Conservation (phyloP, 2,329 filamentous ascomycete species). For the Ophiostoma australiae region DNA sequence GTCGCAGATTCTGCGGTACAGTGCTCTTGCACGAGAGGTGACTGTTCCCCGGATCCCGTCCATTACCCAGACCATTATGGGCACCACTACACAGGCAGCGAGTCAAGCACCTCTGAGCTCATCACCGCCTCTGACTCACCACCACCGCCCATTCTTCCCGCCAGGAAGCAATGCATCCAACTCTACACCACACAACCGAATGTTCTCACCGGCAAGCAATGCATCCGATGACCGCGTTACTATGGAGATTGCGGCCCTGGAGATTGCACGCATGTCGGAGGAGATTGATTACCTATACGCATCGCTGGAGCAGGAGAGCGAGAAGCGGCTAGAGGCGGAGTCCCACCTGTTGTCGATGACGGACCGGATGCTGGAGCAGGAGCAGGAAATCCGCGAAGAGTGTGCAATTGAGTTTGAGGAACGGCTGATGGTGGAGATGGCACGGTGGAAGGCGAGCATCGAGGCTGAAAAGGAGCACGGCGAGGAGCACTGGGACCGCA, state of each 20-base stretch:
- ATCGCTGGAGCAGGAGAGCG: slow-evolving; percentile 65
- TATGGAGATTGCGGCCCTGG: slow-evolving; percentile 74
- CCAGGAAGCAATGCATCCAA: slow-evolving; percentile 29
- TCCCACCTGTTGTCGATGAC: slow-evolving; percentile 66
- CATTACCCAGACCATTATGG: slow-evolving; percentile 65
- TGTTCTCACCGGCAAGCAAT: slow-evolving; percentile 39
- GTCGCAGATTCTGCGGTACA: slow-evolving; percentile 91
- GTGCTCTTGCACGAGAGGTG: slow-evolving; percentile 84
- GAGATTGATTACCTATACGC: slow-evolving; percentile 71
- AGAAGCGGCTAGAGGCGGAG: slow-evolving; percentile 66
- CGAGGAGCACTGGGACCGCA: slow-evolving; percentile 82
- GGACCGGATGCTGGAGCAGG: slow-evolving; percentile 61
- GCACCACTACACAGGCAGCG: slow-evolving; percentile 32
- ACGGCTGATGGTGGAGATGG: slow-evolving; percentile 66
- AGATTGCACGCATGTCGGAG: slow-evolving; percentile 72
- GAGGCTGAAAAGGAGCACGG: slow-evolving; percentile 73
- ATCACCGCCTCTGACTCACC: not conserved
- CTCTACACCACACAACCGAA: slow-evolving; percentile 32
- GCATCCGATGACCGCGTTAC: slow-evolving; percentile 56
- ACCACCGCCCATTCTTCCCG: slow-evolving; percentile 32
- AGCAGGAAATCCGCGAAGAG: slow-evolving; percentile 82
- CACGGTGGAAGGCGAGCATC: slow-evolving; percentile 73
- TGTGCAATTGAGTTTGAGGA: slow-evolving; percentile 82
- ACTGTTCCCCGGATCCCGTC: slow-evolving; percentile 86
- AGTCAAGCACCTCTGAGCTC: slow-evolving; percentile 17